Percentiles rank a stretch among this genome's conserved stretches.
These are phyloP conservation scores for Trichoderma asperelloides DNA, from an alignment of 495 filamentous ascomycete genomes.

Conservation along the genomic window DNA sequence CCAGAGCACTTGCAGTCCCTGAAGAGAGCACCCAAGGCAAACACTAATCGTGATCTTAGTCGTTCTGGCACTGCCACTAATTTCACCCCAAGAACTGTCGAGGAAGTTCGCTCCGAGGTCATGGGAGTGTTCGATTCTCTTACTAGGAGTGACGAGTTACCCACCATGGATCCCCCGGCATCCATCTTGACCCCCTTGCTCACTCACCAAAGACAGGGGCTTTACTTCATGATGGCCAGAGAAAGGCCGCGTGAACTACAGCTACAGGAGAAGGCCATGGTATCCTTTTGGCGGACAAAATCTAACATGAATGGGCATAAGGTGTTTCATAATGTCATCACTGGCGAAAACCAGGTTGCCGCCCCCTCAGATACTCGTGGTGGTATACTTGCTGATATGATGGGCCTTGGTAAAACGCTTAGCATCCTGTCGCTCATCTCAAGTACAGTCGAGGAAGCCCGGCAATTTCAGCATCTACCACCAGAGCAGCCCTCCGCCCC, in stretches of 20 bases:
- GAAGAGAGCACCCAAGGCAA: slow-evolving; percentile 10
- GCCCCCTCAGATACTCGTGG: slow-evolving; percentile 65
- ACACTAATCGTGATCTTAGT: slow-evolving; percentile 18
- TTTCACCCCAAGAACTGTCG: slow-evolving; percentile 55
- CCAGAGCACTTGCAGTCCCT: slow-evolving; percentile 11
- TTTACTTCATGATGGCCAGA: slow-evolving; percentile 79
- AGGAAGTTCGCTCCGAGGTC: slow-evolving; percentile 79
- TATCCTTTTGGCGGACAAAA: slow-evolving; percentile 65
- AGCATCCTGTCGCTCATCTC: slow-evolving; percentile 74
- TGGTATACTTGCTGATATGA: slow-evolving; percentile 95
- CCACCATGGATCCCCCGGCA: slow-evolving; percentile 57
- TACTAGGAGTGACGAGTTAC: slow-evolving; percentile 61
- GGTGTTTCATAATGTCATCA: slow-evolving; percentile 75
- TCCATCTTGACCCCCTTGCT: slow-evolving; percentile 62
- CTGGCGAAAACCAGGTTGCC: slow-evolving; percentile 50
- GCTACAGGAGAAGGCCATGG: slow-evolving; percentile 41
- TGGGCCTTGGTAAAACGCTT: slow-evolving; percentile 93
- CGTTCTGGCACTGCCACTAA: slow-evolving; percentile 13
- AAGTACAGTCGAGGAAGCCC: slow-evolving; percentile 49
- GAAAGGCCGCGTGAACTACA: slow-evolving; percentile 45
- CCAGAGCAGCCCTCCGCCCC: slow-evolving; percentile 32
- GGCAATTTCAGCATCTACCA: slow-evolving; percentile 42
- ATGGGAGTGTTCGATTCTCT: slow-evolving; percentile 82
- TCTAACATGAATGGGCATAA: slow-evolving; percentile 41
- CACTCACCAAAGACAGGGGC: slow-evolving; percentile 82